Evolutionary conservation across 441 rosid species (phyloP), one percentile per base, ranked within the genome.

Genomic region (Aquilaria agallochum): DNA sequence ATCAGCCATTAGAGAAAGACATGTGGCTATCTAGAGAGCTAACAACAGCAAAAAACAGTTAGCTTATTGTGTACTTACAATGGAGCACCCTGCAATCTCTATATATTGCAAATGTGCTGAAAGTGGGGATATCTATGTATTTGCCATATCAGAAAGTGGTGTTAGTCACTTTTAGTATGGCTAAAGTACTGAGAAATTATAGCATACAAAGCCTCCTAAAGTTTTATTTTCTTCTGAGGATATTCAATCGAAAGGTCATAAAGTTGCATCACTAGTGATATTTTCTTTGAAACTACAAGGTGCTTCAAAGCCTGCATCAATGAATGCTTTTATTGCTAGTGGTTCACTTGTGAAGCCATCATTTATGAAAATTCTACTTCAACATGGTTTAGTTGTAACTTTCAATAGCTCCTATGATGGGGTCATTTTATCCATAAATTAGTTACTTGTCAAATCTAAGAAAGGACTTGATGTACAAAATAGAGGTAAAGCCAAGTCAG

Each of bases 21-120:
- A 89, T 68, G 62, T 92, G 64, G 95, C 92, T 59, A 30, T 95
- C 1, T 92, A 98, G 98, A 86, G 69, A 73, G 73, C 78, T 46
- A 89, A 73, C 74, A 86, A 95, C 67, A 75, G 77, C 36, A 89
- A 88, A 77, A 89, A 72, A 67, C 88, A 86, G 74, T 86, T 97
- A 40, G 96, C 95, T 64, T 86, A 86, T 75, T 92, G 97, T 78
- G 85, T 86, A 63, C 95, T 92, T 74, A 85, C 99, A 50, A 76
- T 95, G 84, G 99, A 92, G 74, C 93, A 95, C 72, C 97, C 97
- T 71, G 93, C 98, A 50, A 86, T 92, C 52, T 86, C 77, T 13
- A 66, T 95, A 65, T 97, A 89, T 70, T 63, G 94, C 73, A 76
- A 59, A 83, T 72, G 81, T 72, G 71, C 79, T 64, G 68, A 72